phyloP scores from a whole-genome alignment of 805 yeast genomes.

The Yamadazyma nakazawae region DNA sequence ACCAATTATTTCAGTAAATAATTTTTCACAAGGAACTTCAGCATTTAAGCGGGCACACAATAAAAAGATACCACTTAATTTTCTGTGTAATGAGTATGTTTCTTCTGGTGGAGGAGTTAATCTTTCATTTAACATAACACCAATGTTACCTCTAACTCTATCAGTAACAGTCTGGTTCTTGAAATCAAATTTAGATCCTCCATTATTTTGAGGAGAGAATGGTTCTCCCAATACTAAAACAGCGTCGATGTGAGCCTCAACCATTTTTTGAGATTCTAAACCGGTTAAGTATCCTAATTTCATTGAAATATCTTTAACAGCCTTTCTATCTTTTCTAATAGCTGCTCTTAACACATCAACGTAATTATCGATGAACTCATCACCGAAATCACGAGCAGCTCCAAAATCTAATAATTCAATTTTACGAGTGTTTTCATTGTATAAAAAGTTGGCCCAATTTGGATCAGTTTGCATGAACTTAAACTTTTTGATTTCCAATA shows the following conservation, averaged over 20 bases:
- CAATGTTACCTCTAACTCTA: slow-evolving; percentile 82
- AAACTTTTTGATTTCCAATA: slow-evolving; percentile 79
- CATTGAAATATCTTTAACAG: slow-evolving; percentile 61
- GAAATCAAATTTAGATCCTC: slow-evolving; percentile 64
- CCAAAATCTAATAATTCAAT: slow-evolving; percentile 93
- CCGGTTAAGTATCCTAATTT: slow-evolving; percentile 90
- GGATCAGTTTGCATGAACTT: slow-evolving; percentile 98
- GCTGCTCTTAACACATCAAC: slow-evolving; percentile 73
- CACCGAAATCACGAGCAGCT: slow-evolving; percentile 79
- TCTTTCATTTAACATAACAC: slow-evolving; percentile 86
- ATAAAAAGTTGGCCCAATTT: slow-evolving; percentile 96
- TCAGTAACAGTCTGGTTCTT: slow-evolving; percentile 87
- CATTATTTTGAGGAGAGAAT: slow-evolving; percentile 53
- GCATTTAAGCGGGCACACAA: slow-evolving; percentile 86
- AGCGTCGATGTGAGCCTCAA: slow-evolving; percentile 88
- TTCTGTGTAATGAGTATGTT: slow-evolving; percentile 93
- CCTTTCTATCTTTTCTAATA: slow-evolving; percentile 59
- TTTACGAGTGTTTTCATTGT: slow-evolving; percentile 64
- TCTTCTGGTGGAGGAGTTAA: slow-evolving; percentile 98
- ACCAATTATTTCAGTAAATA: slow-evolving; percentile 77
- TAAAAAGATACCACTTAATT: slow-evolving; percentile 89
- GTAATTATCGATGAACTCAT: slow-evolving; percentile 66
- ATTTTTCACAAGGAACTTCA: slow-evolving; percentile 70
- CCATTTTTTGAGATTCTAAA: slow-evolving; percentile 81
- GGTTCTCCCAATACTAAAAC: slow-evolving; percentile 92